These are phyloP conservation scores for Podospora australis DNA, from an alignment of 495 filamentous ascomycete species.

Conservation along the genomic window DNA sequence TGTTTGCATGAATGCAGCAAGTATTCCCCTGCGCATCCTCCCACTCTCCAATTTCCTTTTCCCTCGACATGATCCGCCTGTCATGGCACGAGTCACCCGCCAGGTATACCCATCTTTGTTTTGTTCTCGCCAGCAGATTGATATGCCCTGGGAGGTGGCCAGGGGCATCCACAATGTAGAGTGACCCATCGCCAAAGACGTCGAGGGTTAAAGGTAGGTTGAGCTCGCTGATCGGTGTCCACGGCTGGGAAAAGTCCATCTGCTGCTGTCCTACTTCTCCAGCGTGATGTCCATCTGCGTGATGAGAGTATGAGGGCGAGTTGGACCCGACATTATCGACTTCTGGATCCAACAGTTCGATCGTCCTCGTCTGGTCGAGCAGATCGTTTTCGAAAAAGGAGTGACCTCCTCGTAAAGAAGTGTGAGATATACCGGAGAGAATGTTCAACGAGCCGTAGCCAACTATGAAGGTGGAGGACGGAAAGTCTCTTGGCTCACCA, in stretches of 20 bases:
- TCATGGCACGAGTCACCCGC: slow-evolving; percentile 43
- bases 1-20: slow-evolving; percentile 36
- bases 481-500: slow-evolving; percentile 35
- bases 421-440: slow-evolving; percentile 18
- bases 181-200: slow-evolving; percentile 32
- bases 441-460: slow-evolving; percentile 31
- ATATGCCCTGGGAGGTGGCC: slow-evolving; percentile 42
- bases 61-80: slow-evolving; percentile 29
- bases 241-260: slow-evolving; percentile 7
- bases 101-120: slow-evolving; percentile 30
- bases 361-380: slow-evolving; percentile 26
- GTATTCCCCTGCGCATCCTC: slow-evolving; percentile 23
- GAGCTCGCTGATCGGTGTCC: slow-evolving; percentile 16
- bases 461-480: slow-evolving; percentile 28
- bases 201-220: slow-evolving; percentile 30
- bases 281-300: neutral
- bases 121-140: slow-evolving; percentile 30
- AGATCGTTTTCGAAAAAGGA: slow-evolving; percentile 37
- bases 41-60: slow-evolving; percentile 38
- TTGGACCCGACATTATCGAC: neutral
- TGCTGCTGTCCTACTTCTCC: too few species aligned
- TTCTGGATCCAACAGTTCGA: slow-evolving; percentile 29
- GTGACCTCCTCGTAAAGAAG: slow-evolving; percentile 24
- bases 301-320: too few species aligned
- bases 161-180: slow-evolving; percentile 37